phyloP scores from a whole-genome alignment of 768 basidiomycete genomes.

The Hypsizygus marmoreus region DNA sequence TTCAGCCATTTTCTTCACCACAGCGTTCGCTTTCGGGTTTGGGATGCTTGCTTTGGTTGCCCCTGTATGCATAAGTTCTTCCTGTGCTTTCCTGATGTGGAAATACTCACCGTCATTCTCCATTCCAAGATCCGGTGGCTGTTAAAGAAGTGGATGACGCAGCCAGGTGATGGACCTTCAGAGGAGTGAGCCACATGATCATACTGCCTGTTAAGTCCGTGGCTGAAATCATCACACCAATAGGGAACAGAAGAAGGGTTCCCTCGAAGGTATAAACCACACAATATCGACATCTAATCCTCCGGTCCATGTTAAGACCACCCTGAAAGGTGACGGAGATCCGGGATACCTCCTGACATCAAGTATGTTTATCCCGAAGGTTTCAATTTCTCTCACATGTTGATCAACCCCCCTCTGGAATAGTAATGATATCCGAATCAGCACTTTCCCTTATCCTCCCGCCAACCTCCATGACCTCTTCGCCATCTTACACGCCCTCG shows the following conservation, averaged over 20 bases:
- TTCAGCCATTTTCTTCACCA: constrained; percentile 41
- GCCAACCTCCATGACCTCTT: constrained; percentile 22
- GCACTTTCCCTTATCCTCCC: constrained; percentile 72
- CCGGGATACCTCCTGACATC: constrained; percentile 71
- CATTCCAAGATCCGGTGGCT: constrained; percentile 62
- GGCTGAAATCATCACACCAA: background rate
- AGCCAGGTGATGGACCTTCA: constrained; percentile 64
- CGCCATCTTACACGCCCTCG: constrained; percentile 13
- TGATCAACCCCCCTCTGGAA: constrained; percentile 1
- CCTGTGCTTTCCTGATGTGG: too few species aligned
- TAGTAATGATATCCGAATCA: constrained; percentile 78
- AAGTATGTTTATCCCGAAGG: constrained; percentile 34
- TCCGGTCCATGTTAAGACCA: constrained; percentile 55
- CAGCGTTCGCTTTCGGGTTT: constrained; percentile 35
- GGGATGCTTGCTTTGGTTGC: constrained; percentile 33
- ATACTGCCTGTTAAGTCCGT: background rate
- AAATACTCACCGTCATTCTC: too few species aligned
- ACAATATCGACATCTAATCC: constrained; percentile 58
- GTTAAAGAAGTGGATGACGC: constrained; percentile 48
- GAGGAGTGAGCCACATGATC: constrained; percentile 50
- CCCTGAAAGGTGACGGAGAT: constrained; percentile 69
- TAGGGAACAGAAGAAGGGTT: constrained; percentile 63
- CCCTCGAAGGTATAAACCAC: constrained; percentile 65
- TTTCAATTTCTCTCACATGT: constrained; percentile 12
- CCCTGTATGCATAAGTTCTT: constrained; percentile 35